A percentile compares a stretch with the other conserved stretches of the same genome.
phyloP scores from a whole-genome alignment of 306 rosid species.

The Citrullus amarus region DNA sequence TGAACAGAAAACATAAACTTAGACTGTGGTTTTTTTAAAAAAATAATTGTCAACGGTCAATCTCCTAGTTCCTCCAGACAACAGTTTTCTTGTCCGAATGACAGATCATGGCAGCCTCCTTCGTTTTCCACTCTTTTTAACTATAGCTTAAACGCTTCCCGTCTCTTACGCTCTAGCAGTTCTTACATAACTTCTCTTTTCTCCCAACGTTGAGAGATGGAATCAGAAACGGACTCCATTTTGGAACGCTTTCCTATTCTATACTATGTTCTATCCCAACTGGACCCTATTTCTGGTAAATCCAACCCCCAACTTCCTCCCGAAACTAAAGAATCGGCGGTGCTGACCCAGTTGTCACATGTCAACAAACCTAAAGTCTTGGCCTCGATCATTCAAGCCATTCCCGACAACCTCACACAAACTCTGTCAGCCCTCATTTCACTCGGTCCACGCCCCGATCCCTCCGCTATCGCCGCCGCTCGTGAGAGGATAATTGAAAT shows the following conservation, averaged over 20 bases:
- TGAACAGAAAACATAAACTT: too few relatives aligned
- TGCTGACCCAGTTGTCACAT: not conserved
- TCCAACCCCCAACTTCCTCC: not conserved
- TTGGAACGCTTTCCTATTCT: constrained; percentile 53
- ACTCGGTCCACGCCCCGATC: constrained; percentile 68
- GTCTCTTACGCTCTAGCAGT: not conserved
- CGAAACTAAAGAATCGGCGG: constrained; percentile 35
- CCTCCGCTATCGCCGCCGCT: constrained; percentile 51
- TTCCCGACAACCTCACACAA: constrained; percentile 66
- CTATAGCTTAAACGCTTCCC: too few relatives aligned
- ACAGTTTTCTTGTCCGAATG: too few relatives aligned
- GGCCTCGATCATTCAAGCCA: constrained; percentile 48
- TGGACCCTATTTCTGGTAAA: constrained; percentile 7
- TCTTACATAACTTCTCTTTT: not conserved
- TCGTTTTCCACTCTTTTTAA: too few relatives aligned
- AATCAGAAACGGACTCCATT: constrained; percentile 45
- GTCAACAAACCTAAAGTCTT: constrained; percentile 20
- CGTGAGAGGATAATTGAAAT: constrained; percentile 31
- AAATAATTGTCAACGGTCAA: too few relatives aligned
- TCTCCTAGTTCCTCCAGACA: too few relatives aligned
- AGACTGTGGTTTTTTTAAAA: too few relatives aligned
- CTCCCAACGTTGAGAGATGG: not conserved
- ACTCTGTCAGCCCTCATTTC: constrained; percentile 48
- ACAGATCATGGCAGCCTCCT: too few relatives aligned
- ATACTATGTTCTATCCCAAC: constrained; percentile 54